Percentiles rank a stretch among this genome's conserved stretches.
These are phyloP conservation scores for Myxozyma lipomycoides DNA, from an alignment of 805 yeast species.

Conservation along the genomic window DNA sequence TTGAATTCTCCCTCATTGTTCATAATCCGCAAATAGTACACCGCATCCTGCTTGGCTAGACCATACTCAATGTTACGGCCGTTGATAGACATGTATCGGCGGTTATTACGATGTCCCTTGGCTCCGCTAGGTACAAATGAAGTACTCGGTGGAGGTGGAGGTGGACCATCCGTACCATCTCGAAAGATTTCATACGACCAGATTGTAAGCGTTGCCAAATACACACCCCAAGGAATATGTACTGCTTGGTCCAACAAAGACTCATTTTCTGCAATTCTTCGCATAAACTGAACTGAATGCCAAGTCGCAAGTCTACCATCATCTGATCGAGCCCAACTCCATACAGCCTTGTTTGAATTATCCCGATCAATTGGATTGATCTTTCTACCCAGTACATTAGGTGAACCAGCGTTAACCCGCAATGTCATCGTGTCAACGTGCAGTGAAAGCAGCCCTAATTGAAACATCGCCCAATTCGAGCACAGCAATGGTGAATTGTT, in stretches of 20 bases:
- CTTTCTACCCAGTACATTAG: constrained; percentile 29
- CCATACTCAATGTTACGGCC: constrained; percentile 17
- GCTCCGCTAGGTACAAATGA: neutral
- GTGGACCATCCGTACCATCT: constrained; percentile 7
- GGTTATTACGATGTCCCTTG: constrained; percentile 3
- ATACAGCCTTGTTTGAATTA: constrained; percentile 26
- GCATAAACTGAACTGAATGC: constrained; percentile 33
- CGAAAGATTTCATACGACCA: constrained; percentile 33
- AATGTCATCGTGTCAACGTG: constrained; percentile 32
- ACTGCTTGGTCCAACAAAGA: constrained; percentile 31
- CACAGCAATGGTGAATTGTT: constrained; percentile 30
- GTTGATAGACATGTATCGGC: constrained; percentile 12
- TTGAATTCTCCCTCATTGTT: constrained; percentile 9
- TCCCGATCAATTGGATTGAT: constrained; percentile 25
- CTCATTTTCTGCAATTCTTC: constrained; percentile 29
- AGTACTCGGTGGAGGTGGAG: constrained; percentile 1
- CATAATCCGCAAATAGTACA: constrained; percentile 21
- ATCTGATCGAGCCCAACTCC: constrained; percentile 32
- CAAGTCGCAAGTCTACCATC: constrained; percentile 34
- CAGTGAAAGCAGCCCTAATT: constrained; percentile 31
- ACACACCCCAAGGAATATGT: constrained; percentile 35
- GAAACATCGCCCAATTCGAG: constrained; percentile 33
- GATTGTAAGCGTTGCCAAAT: constrained; percentile 32
- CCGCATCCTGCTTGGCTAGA: constrained; percentile 27
- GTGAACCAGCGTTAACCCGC: constrained; percentile 31